Evolutionary conservation across 2,329 filamentous ascomycete species (phyloP), one percentile per base, ranked within the genome.

Genomic region (Clonostachys chloroleuca): DNA sequence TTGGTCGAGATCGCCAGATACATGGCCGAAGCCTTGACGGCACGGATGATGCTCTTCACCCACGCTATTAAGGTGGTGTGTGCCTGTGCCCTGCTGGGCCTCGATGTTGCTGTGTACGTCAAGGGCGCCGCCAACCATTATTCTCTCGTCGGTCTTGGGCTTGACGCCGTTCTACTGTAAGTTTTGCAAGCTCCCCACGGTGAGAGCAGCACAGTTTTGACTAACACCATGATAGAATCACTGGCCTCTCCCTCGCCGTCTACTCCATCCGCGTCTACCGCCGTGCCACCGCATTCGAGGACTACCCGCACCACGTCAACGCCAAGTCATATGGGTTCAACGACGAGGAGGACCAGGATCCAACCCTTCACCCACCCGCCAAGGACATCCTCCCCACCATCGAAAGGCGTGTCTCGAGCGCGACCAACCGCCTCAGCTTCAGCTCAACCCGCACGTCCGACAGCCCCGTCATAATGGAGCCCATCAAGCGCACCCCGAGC

Each of bases 41-140:
- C 78, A 3, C 74, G 77, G 59, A 72, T 71, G 6, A 70, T 82
- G 65, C 60, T 81, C 5, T 72, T 75, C 51, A 72, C 70, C 16
- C 73, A 78, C 49, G 59, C 74, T 48, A 52, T 81, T 55, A 81
- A 80, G 53, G 51, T 75, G 40, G 66, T 70, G 1, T 69, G 76
- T 17, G 68, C 75, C 0, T 52, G 64, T 7, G 69, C 68, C 35
- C 73, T 76, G 24, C 61, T 81, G 20, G 72, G 64, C 2, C 64
- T 82, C 24, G 77, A 81, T 49, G 60, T 78, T 24, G 67, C 77
- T 35, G 67, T 79, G n/a, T 77, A 78, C 50, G 59, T 70, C 5
- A 59, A 69, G 46, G 61, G 65, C 20, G 61, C 63, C 17, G 72
- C 78, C 43, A 68, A 63, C 17, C 59, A 72, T 34, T 81, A 77